phyloP scores from a whole-genome alignment of 2,329 filamentous ascomycete species.

The Xylariomycetidae sp. region DNA sequence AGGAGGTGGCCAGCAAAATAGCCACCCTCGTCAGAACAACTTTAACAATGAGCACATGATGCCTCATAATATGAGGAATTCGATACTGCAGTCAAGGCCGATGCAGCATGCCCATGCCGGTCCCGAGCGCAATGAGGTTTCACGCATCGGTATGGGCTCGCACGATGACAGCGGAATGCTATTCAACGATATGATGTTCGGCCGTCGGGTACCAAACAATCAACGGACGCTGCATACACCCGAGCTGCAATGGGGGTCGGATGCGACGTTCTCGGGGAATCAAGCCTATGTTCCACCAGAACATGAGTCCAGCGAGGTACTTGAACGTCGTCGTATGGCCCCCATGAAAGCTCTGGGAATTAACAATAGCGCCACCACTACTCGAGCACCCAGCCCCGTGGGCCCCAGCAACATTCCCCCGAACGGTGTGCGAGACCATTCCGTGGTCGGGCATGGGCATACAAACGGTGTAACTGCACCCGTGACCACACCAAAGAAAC shows the following conservation, averaged over 20 bases:
- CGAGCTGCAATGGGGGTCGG: conserved; percentile 61
- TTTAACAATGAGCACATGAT: conserved; percentile 11
- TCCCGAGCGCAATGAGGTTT: conserved; percentile 12
- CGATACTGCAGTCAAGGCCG: conserved; percentile 13
- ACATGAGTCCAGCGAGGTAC: conserved; percentile 52
- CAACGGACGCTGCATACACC: conserved; percentile 22
- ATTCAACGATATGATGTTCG: conserved; percentile 38
- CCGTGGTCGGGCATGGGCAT: conserved; percentile 20
- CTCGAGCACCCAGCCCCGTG: conserved; percentile 51
- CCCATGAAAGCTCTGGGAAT: conserved; percentile 52
- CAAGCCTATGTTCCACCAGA: conserved; percentile 54
- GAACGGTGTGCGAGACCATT: conserved; percentile 11
- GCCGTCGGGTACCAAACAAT: conserved; percentile 13
- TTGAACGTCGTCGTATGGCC: conserved; percentile 49
- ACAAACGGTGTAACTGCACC: conserved; percentile 31
- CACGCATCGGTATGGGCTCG: too few relatives aligned
- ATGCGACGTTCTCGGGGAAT: conserved; percentile 52
- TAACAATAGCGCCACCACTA: conserved; percentile 52
- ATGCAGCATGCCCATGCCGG: conserved; percentile 11
- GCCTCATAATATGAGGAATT: conserved; percentile 11
- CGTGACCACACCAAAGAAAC: conserved; percentile 42
- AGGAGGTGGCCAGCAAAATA: conserved; percentile 18
- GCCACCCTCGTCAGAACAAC: conserved; percentile 12
- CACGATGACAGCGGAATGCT: too few relatives aligned
- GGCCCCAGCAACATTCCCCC: conserved; percentile 20